Evolutionary conservation across 1,284 basidiomycete species (phyloP), one percentile per base, ranked within the genome.

Genomic region (Microbotryum silenes-acaulis): DNA sequence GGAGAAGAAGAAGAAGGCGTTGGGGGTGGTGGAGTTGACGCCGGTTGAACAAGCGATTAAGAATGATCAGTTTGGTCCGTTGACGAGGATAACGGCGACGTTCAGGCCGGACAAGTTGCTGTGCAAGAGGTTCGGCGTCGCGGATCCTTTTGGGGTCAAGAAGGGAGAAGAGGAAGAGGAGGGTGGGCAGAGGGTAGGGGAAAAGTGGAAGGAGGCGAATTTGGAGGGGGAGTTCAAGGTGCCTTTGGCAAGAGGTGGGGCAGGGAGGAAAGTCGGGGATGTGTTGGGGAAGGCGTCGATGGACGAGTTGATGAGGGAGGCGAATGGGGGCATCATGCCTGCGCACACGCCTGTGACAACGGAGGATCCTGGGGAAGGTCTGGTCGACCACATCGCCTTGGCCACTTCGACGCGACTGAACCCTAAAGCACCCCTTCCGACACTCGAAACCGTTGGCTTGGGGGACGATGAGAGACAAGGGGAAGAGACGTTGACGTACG

Each of bases 111-210:
- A 83, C 23, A 81, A 81, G 63, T 76, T 97, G 58, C 78, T 98
- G 20, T 97, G 91, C 77, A 96, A 93, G 75, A 83, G 94, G n/a
- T 96, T 97, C 74, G 88, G 89, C 1, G 87, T 97, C 45, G 87
- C 86, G 68, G 89, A 93, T 73, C 93, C 86, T 3, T 83, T 42
- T 42, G 12, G 2, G 37, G 37, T 42, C 37, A 42, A 86, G 67
- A 82, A 83, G 0, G 78, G 54, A 78, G 78, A 71, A 7, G 37
- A 21, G 5, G 57, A 33, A 4, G 57, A 59, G 2, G 57, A 21
- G 1, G 62, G 45, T 0, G 57, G 56, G 31, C 31, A 31, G 1
- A 49, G 44, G 14, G 61, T 37, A 6, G 67, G 67, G 0, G 60
- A 62, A 3, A 54, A 31, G 25, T 70, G 57, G 59, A 65, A 64